Percentiles rank a stretch among this genome's conserved stretches.
phyloP scores from a whole-genome alignment of 1,139 yeast species.

The Yamadazyma buinensis region DNA sequence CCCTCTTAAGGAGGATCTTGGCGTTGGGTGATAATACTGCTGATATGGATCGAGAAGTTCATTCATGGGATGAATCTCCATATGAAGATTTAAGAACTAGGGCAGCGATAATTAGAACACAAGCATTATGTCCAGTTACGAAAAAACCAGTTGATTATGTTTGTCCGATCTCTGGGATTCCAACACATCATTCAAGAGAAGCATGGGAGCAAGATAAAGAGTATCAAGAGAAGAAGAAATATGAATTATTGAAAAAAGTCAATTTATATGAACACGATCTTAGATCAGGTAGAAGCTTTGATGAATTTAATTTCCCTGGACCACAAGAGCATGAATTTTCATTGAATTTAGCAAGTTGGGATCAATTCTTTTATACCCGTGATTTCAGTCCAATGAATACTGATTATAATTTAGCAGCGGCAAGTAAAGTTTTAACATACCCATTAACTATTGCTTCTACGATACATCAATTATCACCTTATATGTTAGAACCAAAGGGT shows the following conservation, averaged over 20 bases:
- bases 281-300: constrained; percentile 89
- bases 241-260: constrained; percentile 76
- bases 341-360: constrained; percentile 86
- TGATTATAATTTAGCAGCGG: constrained; percentile 92
- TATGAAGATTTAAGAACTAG: constrained; percentile 82
- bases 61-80: constrained; percentile 85
- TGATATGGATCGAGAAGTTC: constrained; percentile 9
- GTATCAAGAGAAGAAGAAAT: constrained; percentile 65
- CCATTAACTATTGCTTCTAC: constrained; percentile 87
- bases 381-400: constrained; percentile 95
- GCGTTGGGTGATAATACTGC: constrained; percentile 25
- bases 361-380: constrained; percentile 87
- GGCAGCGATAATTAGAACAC: constrained; percentile 85
- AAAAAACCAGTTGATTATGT: constrained; percentile 74
- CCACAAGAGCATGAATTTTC: constrained; percentile 73
- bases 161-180: constrained; percentile 93
- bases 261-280: constrained; percentile 93
- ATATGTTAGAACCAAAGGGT: constrained; percentile 75
- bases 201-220: constrained; percentile 83
- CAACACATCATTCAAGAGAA: constrained; percentile 86
- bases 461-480: constrained; percentile 83
- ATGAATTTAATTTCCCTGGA: constrained; percentile 91
- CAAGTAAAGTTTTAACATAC: constrained; percentile 88
- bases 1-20: constrained; percentile 38
- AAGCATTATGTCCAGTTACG: constrained; percentile 91